phyloP scores from a whole-genome alignment of 2,329 filamentous ascomycete genomes.

The Claviceps maximensis region DNA sequence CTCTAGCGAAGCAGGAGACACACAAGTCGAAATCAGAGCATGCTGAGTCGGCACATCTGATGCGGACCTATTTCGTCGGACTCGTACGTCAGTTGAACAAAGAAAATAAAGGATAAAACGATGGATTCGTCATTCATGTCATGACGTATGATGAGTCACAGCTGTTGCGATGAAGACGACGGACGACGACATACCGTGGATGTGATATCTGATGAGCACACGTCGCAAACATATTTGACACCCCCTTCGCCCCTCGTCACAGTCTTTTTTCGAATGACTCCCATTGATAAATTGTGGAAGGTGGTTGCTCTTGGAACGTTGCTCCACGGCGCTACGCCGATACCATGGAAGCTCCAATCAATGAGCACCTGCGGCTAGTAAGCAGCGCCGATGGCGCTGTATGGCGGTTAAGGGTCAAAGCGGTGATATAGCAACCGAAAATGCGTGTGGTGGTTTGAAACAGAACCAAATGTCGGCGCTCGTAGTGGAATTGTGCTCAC shows the following conservation, averaged over 20 bases:
- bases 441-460: slow-evolving; percentile 20
- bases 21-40: slow-evolving; percentile 96
- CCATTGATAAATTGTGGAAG: slow-evolving; percentile 42
- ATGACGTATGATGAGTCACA: neutral
- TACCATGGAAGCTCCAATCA: neutral
- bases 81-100: slow-evolving; percentile 7
- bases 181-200: slow-evolving; percentile 58
- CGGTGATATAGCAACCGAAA: slow-evolving; percentile 2
- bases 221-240: slow-evolving; percentile 93
- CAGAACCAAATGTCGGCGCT: slow-evolving; percentile 3
- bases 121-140: neutral
- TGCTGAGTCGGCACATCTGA: slow-evolving; percentile 69
- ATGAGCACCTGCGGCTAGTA: neutral
- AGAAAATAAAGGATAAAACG: neutral
- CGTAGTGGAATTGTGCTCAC: slow-evolving; percentile 6
- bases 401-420: slow-evolving; percentile 8
- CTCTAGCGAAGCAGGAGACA: slow-evolving; percentile 83
- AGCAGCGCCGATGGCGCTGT: slow-evolving; percentile 2
- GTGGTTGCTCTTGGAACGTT: neutral
- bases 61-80: slow-evolving; percentile 57
- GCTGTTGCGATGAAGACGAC: slow-evolving; percentile 20
- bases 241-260: slow-evolving; percentile 73
- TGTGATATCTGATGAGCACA: slow-evolving; percentile 92
- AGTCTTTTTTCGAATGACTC: slow-evolving; percentile 92
- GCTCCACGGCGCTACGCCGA: neutral